Evolutionary conservation across 176 grass and related monocot species (phyloP).

Genomic region (Saccharum spontaneum): DNA sequence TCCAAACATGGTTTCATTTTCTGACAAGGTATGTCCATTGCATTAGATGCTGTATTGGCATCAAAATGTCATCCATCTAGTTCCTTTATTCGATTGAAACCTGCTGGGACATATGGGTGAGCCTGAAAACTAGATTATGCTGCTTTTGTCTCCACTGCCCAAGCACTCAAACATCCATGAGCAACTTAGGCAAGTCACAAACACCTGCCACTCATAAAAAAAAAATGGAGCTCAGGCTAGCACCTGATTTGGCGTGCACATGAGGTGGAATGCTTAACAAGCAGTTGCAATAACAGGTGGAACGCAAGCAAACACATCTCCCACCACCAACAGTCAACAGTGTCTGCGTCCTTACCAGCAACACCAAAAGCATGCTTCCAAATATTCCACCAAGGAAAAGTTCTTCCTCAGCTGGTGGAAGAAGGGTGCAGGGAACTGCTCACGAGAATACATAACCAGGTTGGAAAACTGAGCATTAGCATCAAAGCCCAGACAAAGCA

Average conservation of each 20-base stretch:
- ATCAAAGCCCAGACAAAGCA: background rate
- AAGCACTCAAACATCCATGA: background rate
- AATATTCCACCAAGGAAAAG: background rate
- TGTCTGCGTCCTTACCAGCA: background rate
- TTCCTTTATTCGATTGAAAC: background rate
- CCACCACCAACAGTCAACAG: background rate
- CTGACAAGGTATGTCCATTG: background rate
- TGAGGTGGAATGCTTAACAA: background rate
- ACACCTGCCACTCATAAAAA: background rate
- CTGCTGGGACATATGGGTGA: background rate
- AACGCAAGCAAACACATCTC: background rate
- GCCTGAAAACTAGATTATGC: background rate
- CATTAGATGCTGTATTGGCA: background rate
- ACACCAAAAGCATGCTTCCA: background rate
- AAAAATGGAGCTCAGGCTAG: background rate
- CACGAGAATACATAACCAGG: background rate
- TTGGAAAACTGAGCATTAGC: background rate
- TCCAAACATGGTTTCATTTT: background rate
- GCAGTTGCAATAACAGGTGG: background rate
- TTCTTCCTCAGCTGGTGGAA: background rate
- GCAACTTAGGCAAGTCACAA: background rate
- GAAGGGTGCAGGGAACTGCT: background rate
- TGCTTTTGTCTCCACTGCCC: background rate
- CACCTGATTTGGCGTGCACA: too few relatives aligned
- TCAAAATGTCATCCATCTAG: background rate